Conservation (phyloP, 306 rosid genomes). For the Lathyrus tuberosus region DNA sequence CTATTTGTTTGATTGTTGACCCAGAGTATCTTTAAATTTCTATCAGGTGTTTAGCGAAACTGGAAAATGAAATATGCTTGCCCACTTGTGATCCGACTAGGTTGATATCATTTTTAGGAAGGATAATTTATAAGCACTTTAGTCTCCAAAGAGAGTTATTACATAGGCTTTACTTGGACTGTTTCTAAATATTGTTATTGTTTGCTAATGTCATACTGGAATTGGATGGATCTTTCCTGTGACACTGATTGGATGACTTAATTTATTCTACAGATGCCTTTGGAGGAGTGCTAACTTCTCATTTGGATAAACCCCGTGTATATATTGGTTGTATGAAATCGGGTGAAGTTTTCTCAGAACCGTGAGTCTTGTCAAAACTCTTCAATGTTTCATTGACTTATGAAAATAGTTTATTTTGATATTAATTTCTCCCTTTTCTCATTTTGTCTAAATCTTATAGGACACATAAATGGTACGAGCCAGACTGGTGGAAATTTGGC, state of each 20-base stretch:
- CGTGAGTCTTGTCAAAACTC: slow-evolving; percentile 49
- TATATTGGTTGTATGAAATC: slow-evolving; percentile 87
- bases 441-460: slow-evolving; percentile 48
- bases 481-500: slow-evolving; percentile 87
- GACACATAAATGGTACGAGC: slow-evolving; percentile 68
- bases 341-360: slow-evolving; percentile 73
- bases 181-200: slow-evolving; percentile 31
- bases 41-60: slow-evolving; percentile 16
- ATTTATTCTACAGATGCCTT: slow-evolving; percentile 59
- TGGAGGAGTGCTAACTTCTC: slow-evolving; percentile 58
- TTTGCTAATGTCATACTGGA: slow-evolving; percentile 26
- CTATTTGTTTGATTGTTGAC: slow-evolving; percentile 24
- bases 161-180: slow-evolving; percentile 21
- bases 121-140: slow-evolving; percentile 11
- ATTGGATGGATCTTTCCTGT: slow-evolving; percentile 30
- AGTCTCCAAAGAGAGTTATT: slow-evolving; percentile 16
- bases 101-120: neutral
- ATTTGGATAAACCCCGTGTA: slow-evolving; percentile 61
- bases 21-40: slow-evolving; percentile 1
- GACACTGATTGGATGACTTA: slow-evolving; percentile 33
- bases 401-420: slow-evolving; percentile 20
- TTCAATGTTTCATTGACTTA: slow-evolving; percentile 38
- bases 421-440: slow-evolving; percentile 11
- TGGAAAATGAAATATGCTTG: slow-evolving; percentile 10
- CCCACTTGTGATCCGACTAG: neutral